Conservation (phyloP, 2,329 filamentous ascomycete species). For the Penicillium italicum region DNA sequence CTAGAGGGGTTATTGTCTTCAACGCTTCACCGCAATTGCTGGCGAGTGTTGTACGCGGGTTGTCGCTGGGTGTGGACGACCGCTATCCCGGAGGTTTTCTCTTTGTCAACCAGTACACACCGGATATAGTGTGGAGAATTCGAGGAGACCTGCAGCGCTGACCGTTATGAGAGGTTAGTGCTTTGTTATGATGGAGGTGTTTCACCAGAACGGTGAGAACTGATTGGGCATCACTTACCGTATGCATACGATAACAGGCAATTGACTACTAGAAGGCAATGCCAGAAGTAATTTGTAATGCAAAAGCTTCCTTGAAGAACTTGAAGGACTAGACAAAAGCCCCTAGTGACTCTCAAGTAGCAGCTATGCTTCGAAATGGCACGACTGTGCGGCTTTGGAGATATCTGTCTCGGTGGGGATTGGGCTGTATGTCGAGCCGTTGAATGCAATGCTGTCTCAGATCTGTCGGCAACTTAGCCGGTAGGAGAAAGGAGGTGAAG, state of each 20-base stretch:
- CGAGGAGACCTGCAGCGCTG: constrained; percentile 28
- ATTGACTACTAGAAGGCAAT: not conserved
- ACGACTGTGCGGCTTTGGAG: not conserved
- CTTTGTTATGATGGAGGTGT: constrained; percentile 21
- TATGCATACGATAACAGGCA: not conserved
- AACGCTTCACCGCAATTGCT: constrained; percentile 29
- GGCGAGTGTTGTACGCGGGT: constrained; percentile 22
- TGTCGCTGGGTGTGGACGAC: constrained; percentile 24
- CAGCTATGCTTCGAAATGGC: not conserved
- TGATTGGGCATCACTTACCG: constrained; percentile 10
- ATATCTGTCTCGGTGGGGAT: not conserved
- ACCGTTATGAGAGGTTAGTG: constrained; percentile 17
- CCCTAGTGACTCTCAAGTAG: not conserved
- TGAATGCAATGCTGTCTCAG: constrained; percentile 25
- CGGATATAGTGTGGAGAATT: constrained; percentile 16
- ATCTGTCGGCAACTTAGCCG: constrained; percentile 2
- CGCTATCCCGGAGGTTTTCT: constrained; percentile 10
- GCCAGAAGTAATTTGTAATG: not conserved
- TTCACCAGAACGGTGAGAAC: constrained; percentile 15
- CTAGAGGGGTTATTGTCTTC: not conserved
- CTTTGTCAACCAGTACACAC: constrained; percentile 16
- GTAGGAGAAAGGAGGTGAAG: not conserved
- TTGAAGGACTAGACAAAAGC: too few relatives aligned
- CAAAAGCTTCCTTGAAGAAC: not conserved
- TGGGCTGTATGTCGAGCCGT: constrained; percentile 10